Base-by-base conservation (phyloP, 2,329 filamentous ascomycete genomes). In the Phaeosphaeriaceae sp. region DNA sequence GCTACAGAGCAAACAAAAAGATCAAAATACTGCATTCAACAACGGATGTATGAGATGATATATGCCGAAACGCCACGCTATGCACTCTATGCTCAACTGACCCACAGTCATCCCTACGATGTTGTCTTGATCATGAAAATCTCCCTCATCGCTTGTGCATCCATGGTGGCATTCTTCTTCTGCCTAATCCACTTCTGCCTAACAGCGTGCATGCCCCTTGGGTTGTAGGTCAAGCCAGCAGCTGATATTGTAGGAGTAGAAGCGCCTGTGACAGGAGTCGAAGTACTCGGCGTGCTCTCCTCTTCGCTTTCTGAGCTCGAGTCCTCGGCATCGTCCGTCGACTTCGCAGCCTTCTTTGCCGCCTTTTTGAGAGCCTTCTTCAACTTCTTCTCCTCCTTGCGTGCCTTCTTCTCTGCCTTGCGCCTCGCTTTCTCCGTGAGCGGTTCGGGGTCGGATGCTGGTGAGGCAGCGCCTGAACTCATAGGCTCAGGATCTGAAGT, bases 161-260 rank as follows among this genome's bases (percentile, higher is more conserved):
- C 91, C 81, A 92, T 85, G 57, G 93, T 86, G 2, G 93, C 93
- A 81, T 89, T 87, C 69, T 88, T 89, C 82, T 98, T 98, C 69
- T 95, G 91, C 56, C 90, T 90, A 70, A 98, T 97, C 77, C 93
- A 92, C 59, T 92, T 85, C 66, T 91, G 88, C 62, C 94, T 84
- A 48, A 93, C 87, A 54, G 90, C 86, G 74, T 93, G 91, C 63
- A 92, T 86, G 49, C 85, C 87, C 24, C 84, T 82, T 60, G 83
- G 79, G 13, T 61, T 66, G 48, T 76, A 78, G 1, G 57, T 64
- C 21, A 70, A 51, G 1, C 67, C 75, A 78, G 79, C 60, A 20
- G 65, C 59, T 75, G 80, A 57, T 83, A 82, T 27, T 80, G 84
- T 25, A 81, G 81, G 47, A 78, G 81, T 53, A 79, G 80, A 48